A percentile compares a stretch with the other conserved stretches of the same genome.
phyloP scores from a whole-genome alignment of 2,329 filamentous ascomycete genomes.

The Sclerotinia spermophila region DNA sequence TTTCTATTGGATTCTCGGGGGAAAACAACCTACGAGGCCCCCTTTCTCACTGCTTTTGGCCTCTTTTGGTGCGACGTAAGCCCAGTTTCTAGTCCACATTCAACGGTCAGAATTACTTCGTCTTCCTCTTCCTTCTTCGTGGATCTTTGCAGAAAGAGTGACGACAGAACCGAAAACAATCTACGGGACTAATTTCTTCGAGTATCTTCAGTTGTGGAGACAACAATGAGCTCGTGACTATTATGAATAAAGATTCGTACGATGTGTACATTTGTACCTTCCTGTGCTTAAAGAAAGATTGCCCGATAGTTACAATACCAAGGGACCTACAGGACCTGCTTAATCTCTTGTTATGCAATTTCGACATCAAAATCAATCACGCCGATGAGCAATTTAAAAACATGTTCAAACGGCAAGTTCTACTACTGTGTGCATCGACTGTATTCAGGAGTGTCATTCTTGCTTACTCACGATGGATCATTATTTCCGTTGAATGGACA shows the following conservation, averaged over 20 bases:
- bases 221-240: not conserved
- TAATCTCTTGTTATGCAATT: not conserved
- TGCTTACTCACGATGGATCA: not conserved
- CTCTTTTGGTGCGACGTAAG: not conserved
- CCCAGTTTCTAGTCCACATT: not conserved
- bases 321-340: not conserved
- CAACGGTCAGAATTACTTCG: not conserved
- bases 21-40: slow-evolving; percentile 1
- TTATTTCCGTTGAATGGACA: not conserved
- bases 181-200: not conserved
- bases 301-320: not conserved
- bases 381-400: not conserved
- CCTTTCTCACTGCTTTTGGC: slow-evolving; percentile 8
- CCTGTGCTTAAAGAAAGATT: not conserved
- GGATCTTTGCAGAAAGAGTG: too few species aligned
- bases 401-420: not conserved
- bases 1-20: slow-evolving; percentile 13
- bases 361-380: not conserved
- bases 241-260: not conserved
- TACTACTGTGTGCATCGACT: too few species aligned
- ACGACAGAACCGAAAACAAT: not conserved
- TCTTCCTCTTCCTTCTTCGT: not conserved
- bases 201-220: not conserved
- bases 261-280: not conserved
- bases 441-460: not conserved